Base-by-base conservation (phyloP, 352 stramenopile genomes). In the Pilasporangium apinafurcum region DNA sequence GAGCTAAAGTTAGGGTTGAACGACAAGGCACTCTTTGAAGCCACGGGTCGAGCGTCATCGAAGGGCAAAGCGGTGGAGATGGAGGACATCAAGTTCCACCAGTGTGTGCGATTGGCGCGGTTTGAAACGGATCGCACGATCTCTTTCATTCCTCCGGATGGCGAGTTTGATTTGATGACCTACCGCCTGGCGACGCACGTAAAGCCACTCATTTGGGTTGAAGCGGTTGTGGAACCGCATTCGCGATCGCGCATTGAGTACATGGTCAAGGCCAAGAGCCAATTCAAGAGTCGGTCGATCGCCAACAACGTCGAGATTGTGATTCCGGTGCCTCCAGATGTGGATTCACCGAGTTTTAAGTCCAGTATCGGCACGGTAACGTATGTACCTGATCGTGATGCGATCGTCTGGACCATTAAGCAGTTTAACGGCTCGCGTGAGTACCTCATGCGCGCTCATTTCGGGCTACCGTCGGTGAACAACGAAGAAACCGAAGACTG, bases 1-100 rank as follows among this genome's bases (percentile, higher is more conserved):
- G 96, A 99, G 56, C 74, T 99, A 28, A 99, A 99, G 77, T 82
- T 99, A 7, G 97, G 96, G 1, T 72, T 99, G 21, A 99, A 99
- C 62, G 97, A 99, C 72, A 99, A 99, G 73, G 78, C 98, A 26
- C 95, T 99, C 57, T 99, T 99, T 59, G 96, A 99, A 70, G 95
- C 92, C 7, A 98, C 92, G 3, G 96, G 96, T 3, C 59, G 95
- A 5, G 54, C 69, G 12, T 76, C 77, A 8, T 69, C 68, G 35
- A 95, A 94, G 47, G 94, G 91, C 52, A 99, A 99, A 65, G 87
- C 92, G 9, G 94, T 99, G 0, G 96, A 99, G 61, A 90, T 99
- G 65, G 97, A 99, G 62, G 97, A 99, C 67, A 98, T 99, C 48
- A 99, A 99, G 68, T 99, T 99, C 65, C 96, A 99, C 75, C 96